Evolutionary conservation across 805 yeast species (phyloP).

Genomic region (Saturnispora halmiae): DNA sequence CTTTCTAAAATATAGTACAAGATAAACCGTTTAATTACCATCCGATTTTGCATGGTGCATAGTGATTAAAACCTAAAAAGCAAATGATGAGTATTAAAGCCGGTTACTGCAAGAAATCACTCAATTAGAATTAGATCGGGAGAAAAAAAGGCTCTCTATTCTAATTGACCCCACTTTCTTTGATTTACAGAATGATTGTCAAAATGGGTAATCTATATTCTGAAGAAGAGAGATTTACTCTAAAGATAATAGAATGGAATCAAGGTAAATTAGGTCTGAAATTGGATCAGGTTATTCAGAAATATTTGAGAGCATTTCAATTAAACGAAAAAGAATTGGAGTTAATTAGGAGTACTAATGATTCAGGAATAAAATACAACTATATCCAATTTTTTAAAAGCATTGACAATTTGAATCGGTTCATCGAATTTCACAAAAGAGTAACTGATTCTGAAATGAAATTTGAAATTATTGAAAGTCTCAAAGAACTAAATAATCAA

Average conservation of each 20-base stretch:
- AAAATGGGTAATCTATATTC: no score
- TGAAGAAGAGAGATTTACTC: no score
- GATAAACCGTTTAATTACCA: no score
- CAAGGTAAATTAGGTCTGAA: constrained; percentile 4
- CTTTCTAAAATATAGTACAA: no score
- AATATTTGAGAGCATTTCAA: constrained; percentile 14
- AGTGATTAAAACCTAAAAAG: no score
- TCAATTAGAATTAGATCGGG: background rate
- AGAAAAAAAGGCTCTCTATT: background rate
- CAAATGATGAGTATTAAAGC: background rate
- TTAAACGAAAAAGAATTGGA: constrained; percentile 14
- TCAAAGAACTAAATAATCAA: constrained; percentile 16
- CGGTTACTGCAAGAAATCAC: constrained; percentile 1
- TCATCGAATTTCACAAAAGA: background rate
- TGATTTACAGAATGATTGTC: no score
- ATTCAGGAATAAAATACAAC: constrained; percentile 9
- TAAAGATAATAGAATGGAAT: background rate
- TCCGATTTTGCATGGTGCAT: no score
- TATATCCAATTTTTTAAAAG: constrained; percentile 15
- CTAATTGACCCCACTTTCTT: no score
- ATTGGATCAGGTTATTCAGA: constrained; percentile 15
- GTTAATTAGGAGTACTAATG: constrained; percentile 17
- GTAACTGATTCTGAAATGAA: constrained; percentile 9
- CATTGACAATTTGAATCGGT: background rate
- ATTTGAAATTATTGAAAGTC: constrained; percentile 16